Evolutionary conservation across 345 rosid species (phyloP).

Genomic region (Eucalyptus caleyi): DNA sequence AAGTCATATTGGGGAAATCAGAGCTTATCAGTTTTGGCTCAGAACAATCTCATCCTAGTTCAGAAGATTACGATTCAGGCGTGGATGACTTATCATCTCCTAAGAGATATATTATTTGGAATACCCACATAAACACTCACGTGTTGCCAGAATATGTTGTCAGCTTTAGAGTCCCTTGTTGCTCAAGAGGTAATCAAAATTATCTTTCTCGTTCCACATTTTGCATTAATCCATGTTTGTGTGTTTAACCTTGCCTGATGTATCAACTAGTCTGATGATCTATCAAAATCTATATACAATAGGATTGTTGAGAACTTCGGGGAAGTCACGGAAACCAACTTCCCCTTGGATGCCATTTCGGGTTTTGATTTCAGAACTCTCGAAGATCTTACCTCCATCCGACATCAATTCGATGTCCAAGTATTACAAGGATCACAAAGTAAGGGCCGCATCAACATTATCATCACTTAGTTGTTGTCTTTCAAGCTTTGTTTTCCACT

Average conservation of each 20-base stretch:
- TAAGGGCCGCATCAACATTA: neutral
- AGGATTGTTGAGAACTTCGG: conserved; percentile 14
- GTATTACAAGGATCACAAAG: conserved; percentile 44
- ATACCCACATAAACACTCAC: conserved; percentile 5
- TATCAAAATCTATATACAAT: neutral
- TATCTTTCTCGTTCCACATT: neutral
- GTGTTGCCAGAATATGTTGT: neutral
- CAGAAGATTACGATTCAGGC: conserved; percentile 1
- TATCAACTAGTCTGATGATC: neutral
- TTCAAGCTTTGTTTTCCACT: neutral
- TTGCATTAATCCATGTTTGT: neutral
- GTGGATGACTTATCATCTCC: conserved; percentile 3
- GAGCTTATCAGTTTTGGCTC: conserved; percentile 62
- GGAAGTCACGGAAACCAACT: conserved; percentile 21
- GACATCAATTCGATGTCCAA: conserved; percentile 31
- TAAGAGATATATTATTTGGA: conserved; percentile 2
- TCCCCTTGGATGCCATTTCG: conserved; percentile 94
- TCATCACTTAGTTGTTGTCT: neutral
- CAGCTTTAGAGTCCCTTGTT: conserved; percentile 2
- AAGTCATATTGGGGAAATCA: conserved; percentile 57
- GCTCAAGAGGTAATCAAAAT: neutral
- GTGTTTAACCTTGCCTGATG: neutral
- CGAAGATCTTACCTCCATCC: conserved; percentile 39
- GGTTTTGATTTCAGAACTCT: conserved; percentile 44
- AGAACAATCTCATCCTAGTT: conserved; percentile 6